Conservation (phyloP, 2,329 filamentous ascomycete species). For the Eutypa lata region DNA sequence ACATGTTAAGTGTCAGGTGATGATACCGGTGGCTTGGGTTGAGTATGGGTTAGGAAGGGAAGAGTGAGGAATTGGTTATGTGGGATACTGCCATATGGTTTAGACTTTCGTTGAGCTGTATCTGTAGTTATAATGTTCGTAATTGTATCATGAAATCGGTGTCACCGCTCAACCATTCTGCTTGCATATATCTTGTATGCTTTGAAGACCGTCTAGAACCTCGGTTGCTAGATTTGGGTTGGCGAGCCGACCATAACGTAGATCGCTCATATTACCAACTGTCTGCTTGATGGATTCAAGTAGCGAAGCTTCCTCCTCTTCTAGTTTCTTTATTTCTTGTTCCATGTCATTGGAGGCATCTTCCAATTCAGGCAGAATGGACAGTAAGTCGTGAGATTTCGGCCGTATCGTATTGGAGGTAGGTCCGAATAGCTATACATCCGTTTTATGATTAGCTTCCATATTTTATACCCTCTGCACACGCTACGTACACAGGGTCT, state of each 20-base stretch:
- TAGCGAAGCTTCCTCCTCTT: conserved; percentile 60
- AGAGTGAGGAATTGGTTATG: too few species aligned
- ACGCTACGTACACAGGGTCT: not conserved
- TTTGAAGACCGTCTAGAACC: conserved; percentile 63
- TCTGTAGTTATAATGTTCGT: conserved; percentile 14
- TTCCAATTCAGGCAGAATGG: conserved; percentile 68
- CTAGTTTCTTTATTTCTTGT: conserved; percentile 62
- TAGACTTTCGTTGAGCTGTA: conserved; percentile 1
- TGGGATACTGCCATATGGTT: not conserved
- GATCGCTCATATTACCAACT: conserved; percentile 73
- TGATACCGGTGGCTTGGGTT: not conserved
- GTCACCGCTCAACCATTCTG: conserved; percentile 33
- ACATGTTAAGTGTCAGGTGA: not conserved
- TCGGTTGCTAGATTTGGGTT: conserved; percentile 63
- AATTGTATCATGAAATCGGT: conserved; percentile 13
- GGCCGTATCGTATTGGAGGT: conserved; percentile 41
- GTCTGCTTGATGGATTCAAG: conserved; percentile 61
- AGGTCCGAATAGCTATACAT: conserved; percentile 55
- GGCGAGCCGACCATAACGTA: conserved; percentile 74
- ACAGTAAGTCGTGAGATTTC: conserved; percentile 57
- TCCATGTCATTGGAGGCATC: conserved; percentile 63
- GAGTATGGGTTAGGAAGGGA: too few species aligned
- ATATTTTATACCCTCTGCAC: not conserved
- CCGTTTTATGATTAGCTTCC: conserved; percentile 12
- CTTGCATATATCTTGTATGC: conserved; percentile 63